phyloP scores from a whole-genome alignment of 2,329 filamentous ascomycete genomes.

The Ophiostoma sp. region DNA sequence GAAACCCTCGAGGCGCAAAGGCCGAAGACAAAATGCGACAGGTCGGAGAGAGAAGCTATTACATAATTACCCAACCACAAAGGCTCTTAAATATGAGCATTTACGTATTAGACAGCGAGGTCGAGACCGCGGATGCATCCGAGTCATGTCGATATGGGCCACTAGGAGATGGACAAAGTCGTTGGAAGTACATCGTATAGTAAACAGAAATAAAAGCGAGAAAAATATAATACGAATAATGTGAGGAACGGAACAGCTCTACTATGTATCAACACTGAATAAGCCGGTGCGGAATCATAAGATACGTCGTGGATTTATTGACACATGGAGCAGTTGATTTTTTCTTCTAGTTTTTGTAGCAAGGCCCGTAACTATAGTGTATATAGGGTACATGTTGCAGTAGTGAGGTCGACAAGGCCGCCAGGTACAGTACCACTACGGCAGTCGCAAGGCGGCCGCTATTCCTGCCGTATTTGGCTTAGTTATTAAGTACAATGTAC shows the following conservation, averaged over 20 bases:
- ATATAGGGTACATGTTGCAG: too few relatives aligned
- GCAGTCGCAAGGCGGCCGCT: neutral
- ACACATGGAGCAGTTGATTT: neutral
- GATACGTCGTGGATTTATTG: neutral
- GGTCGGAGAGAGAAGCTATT: neutral
- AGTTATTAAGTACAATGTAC: too few relatives aligned
- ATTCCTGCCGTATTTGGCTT: too few relatives aligned
- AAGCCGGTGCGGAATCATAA: neutral
- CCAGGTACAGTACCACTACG: neutral
- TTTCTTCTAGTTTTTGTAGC: neutral
- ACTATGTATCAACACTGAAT: too few relatives aligned
- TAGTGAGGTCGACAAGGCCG: neutral
- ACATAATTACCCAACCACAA: neutral
- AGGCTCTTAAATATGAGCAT: neutral
- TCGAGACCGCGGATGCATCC: neutral
- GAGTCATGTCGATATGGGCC: neutral
- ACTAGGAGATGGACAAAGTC: neutral
- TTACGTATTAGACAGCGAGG: neutral
- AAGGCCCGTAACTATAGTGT: too few relatives aligned
- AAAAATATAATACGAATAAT: neutral
- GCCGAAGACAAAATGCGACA: neutral
- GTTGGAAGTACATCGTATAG: neutral
- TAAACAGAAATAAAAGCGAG: neutral
- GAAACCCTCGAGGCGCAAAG: neutral
- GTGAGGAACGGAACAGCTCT: neutral